Conservation (phyloP, 192 early-diverging fungal genomes). For the Mortierella claussenii region DNA sequence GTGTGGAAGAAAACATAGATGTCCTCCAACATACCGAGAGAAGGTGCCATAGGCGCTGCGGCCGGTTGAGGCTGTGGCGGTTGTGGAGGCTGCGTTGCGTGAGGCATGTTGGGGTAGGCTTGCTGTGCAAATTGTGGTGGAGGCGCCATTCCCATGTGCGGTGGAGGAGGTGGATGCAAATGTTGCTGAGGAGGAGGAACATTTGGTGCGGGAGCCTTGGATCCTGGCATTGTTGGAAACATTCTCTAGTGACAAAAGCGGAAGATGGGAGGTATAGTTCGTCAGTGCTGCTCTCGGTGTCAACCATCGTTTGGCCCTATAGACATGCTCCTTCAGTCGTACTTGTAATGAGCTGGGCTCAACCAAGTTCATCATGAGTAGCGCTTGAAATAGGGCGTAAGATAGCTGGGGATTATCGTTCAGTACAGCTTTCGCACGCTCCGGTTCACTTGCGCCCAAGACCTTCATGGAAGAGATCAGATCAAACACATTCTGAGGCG, state of each 20-base stretch:
- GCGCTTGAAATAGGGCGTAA: constrained; percentile 86
- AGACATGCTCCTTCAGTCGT: too few species aligned
- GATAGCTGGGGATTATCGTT: constrained; percentile 81
- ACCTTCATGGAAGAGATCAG: constrained; percentile 49
- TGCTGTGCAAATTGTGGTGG: constrained; percentile 37
- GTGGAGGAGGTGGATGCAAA: constrained; percentile 30
- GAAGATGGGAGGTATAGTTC: too few species aligned
- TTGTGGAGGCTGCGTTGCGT: constrained; percentile 9
- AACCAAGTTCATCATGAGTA: constrained; percentile 82
- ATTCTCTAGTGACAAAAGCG: constrained; percentile 20
- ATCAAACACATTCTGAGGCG: constrained; percentile 43
- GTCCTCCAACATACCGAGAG: constrained; percentile 13
- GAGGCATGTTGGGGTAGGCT: constrained; percentile 19
- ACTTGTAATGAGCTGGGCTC: constrained; percentile 72
- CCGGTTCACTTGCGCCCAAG: constrained; percentile 59
- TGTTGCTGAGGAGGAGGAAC: constrained; percentile 35
- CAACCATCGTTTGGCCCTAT: too few species aligned
- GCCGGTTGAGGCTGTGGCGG: neutral
- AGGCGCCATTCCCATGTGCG: constrained; percentile 35
- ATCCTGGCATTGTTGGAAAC: constrained; percentile 51
- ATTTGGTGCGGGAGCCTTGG: constrained; percentile 12
- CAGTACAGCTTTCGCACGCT: constrained; percentile 76
- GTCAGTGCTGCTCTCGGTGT: too few species aligned
- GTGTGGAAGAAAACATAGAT: neutral
- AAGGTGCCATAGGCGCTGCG: constrained; percentile 6